Percentiles rank a stretch among this genome's conserved stretches.
These are phyloP conservation scores for Noccaea caerulescens DNA, from an alignment of 345 rosid genomes.

Conservation along the genomic window DNA sequence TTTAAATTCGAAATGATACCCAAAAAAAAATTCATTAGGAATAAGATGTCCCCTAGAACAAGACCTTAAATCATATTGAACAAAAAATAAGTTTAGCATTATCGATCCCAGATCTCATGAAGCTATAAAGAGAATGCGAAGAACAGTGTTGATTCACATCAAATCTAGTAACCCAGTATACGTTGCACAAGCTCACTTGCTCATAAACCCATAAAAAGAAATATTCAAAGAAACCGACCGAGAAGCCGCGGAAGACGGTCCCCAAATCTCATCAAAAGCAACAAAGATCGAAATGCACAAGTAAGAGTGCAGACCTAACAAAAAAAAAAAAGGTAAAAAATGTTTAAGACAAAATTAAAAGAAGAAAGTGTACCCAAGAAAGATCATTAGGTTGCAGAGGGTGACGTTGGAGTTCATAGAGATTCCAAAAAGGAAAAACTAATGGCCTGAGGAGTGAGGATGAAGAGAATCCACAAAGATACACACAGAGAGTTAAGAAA, in stretches of 20 bases:
- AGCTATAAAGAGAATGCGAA: background rate
- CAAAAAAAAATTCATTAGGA: too few relatives aligned
- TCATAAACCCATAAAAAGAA: background rate
- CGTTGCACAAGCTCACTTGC: slow-evolving; percentile 16
- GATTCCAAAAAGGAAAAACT: background rate
- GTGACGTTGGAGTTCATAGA: background rate
- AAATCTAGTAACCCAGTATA: background rate
- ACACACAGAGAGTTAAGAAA: slow-evolving; percentile 13
- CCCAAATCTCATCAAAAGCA: too few relatives aligned
- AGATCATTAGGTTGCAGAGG: slow-evolving; percentile 15
- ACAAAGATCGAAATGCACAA: too few relatives aligned
- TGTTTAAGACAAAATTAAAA: background rate
- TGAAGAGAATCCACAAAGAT: slow-evolving; percentile 38
- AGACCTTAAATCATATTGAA: background rate
- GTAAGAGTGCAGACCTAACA: too few relatives aligned
- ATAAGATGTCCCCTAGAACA: background rate
- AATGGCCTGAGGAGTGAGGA: background rate
- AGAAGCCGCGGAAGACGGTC: too few relatives aligned
- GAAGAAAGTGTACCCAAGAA: slow-evolving; percentile 25
- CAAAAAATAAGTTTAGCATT: background rate
- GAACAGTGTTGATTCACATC: slow-evolving; percentile 11
- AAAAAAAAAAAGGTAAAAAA: too few relatives aligned
- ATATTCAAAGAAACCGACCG: too few relatives aligned
- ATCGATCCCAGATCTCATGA: slow-evolving; percentile 35
- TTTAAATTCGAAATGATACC: too few relatives aligned